Base-by-base conservation (phyloP, 345 rosid species). In the Combretum micranthum region DNA sequence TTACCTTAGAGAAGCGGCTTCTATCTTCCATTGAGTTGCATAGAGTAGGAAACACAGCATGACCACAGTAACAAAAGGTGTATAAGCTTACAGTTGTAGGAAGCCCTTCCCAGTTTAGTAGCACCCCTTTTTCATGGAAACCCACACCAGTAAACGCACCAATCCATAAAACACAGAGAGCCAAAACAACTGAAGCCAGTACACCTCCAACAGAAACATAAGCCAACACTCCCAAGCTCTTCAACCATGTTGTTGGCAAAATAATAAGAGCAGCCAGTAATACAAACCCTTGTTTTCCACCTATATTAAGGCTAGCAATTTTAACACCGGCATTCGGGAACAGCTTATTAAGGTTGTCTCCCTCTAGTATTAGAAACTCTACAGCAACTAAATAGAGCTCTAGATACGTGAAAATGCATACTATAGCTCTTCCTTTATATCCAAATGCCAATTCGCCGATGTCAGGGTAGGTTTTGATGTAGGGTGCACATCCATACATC, bases 231-330 rank as follows among this genome's bases (percentile, higher is more conserved):
- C 80, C 83, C 57, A 86, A 56, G 67, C 80, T 80, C 75, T 69
- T 79, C 44, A 86, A 47, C 93, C 93, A 86, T 42, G 93, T 81
- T 18, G 89, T 80, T 13, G 93, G 93, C 62, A 81, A 21, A 25
- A 86, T 69, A 25, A 80, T 12, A 1, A 86, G 75, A 19, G 82
- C 72, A 37, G 76, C 45, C 7, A 86, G 62, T 63, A 83, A 62
- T 16, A 86, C 74, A 67, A 83, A 86, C 3, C 72, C 83, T 52
- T 77, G 76, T 57, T 64, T 86, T 15, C 87, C 89, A 14, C 70
- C 64, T 43, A 86, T 47, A 22, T 64, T 71, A 15, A 74, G 37
- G 20, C 80, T 66, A 6, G 47, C 78, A 3, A 83, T 17, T 39
- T 47, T 50, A 54, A 86, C 66, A 13, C 23, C 50, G 56, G 16